Evolutionary conservation across 371 early-diverging fungal species (phyloP).

Genomic region (Syncephalis plumigaleata): DNA sequence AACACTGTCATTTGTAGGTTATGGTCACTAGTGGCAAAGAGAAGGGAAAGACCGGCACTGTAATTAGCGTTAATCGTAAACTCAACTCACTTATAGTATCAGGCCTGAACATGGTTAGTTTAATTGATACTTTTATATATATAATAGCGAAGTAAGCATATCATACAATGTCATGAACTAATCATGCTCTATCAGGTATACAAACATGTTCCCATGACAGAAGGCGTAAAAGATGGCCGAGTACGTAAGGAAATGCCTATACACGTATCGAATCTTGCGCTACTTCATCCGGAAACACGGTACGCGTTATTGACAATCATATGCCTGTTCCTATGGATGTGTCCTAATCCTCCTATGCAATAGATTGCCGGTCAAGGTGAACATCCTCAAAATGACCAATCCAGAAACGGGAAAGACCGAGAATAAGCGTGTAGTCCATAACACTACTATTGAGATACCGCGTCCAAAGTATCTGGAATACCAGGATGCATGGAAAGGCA

Average conservation of each 20-base stretch:
- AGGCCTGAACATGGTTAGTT: conserved; percentile 29
- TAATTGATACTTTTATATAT: too few relatives aligned
- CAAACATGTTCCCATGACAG: conserved; percentile 5
- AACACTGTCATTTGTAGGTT: too few relatives aligned
- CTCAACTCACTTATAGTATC: conserved; percentile 30
- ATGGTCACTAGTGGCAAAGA: conserved; percentile 35
- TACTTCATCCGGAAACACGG: conserved; percentile 38
- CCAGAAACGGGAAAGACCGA: conserved; percentile 17
- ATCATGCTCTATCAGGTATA: neutral
- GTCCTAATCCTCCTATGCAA: conserved; percentile 5
- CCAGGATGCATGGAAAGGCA: neutral
- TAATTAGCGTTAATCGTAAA: conserved; percentile 27
- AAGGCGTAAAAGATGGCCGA: conserved; percentile 1
- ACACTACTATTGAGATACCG: conserved; percentile 27
- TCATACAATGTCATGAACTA: neutral
- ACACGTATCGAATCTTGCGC: conserved; percentile 35
- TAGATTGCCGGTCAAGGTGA: conserved; percentile 15
- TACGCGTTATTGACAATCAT: conserved; percentile 14
- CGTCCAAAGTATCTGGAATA: conserved; percentile 2
- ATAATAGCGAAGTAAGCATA: too few relatives aligned
- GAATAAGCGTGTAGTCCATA: conserved; percentile 22
- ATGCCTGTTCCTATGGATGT: too few relatives aligned
- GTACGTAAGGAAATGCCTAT: conserved; percentile 42
- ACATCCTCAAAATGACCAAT: conserved; percentile 9
- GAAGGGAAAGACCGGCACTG: conserved; percentile 36